phyloP scores from a whole-genome alignment of 2,329 filamentous ascomycete species.

The Lojkania enalia region DNA sequence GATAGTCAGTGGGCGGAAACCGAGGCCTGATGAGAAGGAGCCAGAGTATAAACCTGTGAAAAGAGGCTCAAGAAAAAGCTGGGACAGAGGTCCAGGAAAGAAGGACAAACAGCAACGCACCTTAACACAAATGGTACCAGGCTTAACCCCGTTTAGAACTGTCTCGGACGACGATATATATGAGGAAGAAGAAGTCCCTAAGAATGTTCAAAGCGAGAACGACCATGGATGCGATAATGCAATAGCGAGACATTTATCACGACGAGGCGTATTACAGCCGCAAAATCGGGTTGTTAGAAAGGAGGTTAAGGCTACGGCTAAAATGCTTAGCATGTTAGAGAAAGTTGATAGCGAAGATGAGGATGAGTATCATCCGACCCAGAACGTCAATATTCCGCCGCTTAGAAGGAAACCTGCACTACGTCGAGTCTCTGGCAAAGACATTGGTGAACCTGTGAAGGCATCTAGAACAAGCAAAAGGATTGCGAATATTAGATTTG shows the following conservation, averaged over 20 bases:
- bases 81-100: conserved; percentile 17
- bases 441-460: background rate
- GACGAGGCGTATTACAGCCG: conserved; percentile 14
- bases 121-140: conserved; percentile 41
- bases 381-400: conserved; percentile 27
- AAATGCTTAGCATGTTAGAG: no score
- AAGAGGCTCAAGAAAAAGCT: conserved; percentile 23
- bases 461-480: conserved; percentile 1
- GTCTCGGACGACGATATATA: conserved; percentile 25
- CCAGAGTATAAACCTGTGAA: conserved; percentile 31
- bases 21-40: conserved; percentile 21
- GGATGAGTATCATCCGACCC: conserved; percentile 34
- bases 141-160: conserved; percentile 21
- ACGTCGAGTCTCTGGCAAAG: conserved; percentile 7
- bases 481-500: conserved; percentile 23
- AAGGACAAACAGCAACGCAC: conserved; percentile 33
- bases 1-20: conserved; percentile 29
- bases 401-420: conserved; percentile 16
- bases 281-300: background rate
- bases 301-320: background rate
- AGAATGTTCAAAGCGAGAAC: conserved; percentile 17
- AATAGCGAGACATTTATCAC: conserved; percentile 22
- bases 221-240: conserved; percentile 14
- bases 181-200: conserved; percentile 19
- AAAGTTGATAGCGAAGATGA: conserved; percentile 19